Conservation (phyloP, 2,329 filamentous ascomycete genomes). For the Plenodomus biglobosus region DNA sequence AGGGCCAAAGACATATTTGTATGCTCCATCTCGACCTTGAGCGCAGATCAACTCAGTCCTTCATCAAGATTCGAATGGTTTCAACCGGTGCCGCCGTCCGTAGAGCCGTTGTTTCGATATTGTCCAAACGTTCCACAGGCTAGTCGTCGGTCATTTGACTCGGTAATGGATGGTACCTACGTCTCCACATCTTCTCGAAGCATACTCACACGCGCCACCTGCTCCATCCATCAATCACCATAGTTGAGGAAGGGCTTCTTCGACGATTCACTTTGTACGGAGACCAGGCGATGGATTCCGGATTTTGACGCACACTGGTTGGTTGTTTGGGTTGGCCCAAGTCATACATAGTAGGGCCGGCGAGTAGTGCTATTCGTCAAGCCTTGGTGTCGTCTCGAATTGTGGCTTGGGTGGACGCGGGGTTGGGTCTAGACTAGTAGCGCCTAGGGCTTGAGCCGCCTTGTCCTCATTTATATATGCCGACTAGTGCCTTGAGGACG, state of each 20-base stretch:
- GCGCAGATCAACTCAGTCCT: slow-evolving; percentile 6
- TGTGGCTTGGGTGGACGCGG: slow-evolving; percentile 7
- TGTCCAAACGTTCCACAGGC: slow-evolving; percentile 3
- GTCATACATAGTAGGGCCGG: slow-evolving; percentile 5
- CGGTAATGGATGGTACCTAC: slow-evolving; percentile 15
- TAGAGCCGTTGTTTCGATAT: slow-evolving; percentile 11
- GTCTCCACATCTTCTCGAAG: slow-evolving; percentile 16
- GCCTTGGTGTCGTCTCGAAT: slow-evolving; percentile 13
- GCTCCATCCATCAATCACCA: slow-evolving; percentile 11
- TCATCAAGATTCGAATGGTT: slow-evolving; percentile 22
- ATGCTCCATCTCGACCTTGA: slow-evolving; percentile 5
- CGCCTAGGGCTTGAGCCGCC: slow-evolving; percentile 6
- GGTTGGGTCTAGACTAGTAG: slow-evolving; percentile 5
- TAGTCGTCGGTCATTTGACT: slow-evolving; percentile 11
- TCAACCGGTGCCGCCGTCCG: slow-evolving; percentile 18
- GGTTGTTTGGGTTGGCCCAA: not conserved
- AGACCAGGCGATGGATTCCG: slow-evolving; percentile 16
- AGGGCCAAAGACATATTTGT: slow-evolving; percentile 15
- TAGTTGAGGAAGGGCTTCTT: slow-evolving; percentile 17
- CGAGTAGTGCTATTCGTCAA: slow-evolving; percentile 7
- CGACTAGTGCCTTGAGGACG: not conserved
- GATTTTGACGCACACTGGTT: slow-evolving; percentile 3
- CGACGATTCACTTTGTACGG: slow-evolving; percentile 7
- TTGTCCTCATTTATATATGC: slow-evolving; percentile 10
- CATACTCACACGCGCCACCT: slow-evolving; percentile 7